Evolutionary conservation across 208 protist genomes (phyloP), one percentile per base, ranked within the genome.

Genomic region (Trypanosoma congolense): DNA sequence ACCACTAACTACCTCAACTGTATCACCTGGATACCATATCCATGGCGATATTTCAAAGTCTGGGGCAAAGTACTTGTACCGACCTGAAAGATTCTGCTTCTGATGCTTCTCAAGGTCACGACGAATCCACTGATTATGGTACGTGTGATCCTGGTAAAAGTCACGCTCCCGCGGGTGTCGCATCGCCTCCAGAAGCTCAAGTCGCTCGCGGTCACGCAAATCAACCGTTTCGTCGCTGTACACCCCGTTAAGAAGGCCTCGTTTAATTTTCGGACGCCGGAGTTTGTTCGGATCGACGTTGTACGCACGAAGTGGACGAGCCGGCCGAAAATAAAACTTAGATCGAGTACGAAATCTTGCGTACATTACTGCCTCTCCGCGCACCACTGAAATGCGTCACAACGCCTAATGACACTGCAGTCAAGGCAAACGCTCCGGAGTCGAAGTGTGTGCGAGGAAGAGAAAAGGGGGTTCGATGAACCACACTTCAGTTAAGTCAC

Each of bases 141-240:
- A 94, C 24, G 87, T 94, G 81, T 94, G 87, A 40, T 94, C 87
- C 59, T 94, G 87, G 56, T 94, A 94, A 64, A 94, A 94, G 52
- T 94, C 87, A 6, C 83, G 74, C 54, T 94, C 87, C n/a, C 66
- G 54, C 1, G 87, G 87, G 67, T 91, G 81, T 16, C 87, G 87
- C 18, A 94, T 85, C 25, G 74, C 54, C 69, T 94, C 87, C 2
- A 90, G 50, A 56, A 92, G 56, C 55, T 91, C 83, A 19, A 94
- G 62, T 10, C 80, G 68, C 57, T 94, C 79, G 19, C 75, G 71
- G 40, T 91, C 80, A 12, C 81, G 73, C 45, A 94, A 67, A 60
- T 94, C 87, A 0, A 89, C 68, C 28, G 43, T 81, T 49, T 88
- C 73, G 57, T 94, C 84, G 3, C 55, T 66, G 69, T 92, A 87